Evolutionary conservation across 495 filamentous ascomycete species (phyloP).

Genomic region (Coniosporium apollinis): DNA sequence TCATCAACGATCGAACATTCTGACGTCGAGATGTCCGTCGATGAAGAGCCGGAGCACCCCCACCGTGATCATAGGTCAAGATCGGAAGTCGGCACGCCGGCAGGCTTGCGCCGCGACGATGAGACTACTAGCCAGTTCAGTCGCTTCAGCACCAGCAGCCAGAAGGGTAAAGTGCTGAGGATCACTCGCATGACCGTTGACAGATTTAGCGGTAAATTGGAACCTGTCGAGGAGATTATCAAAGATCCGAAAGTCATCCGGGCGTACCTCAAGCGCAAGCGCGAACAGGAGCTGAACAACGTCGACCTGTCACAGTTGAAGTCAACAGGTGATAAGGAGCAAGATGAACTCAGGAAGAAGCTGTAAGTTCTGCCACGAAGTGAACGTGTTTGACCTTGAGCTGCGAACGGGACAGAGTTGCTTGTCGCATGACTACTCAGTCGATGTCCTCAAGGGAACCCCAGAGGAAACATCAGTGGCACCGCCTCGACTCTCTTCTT

Average conservation of each 20-base stretch:
- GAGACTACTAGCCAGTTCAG: conserved; percentile 82
- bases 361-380: conserved; percentile 25
- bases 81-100: conserved; percentile 44
- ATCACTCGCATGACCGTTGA: conserved; percentile 53
- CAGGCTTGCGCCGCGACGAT: conserved; percentile 41
- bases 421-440: no score
- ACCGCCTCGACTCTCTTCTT: no score
- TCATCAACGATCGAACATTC: conserved; percentile 47
- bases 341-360: conserved; percentile 42
- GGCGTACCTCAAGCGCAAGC: conserved; percentile 39
- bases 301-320: conserved; percentile 38
- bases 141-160: conserved; percentile 50
- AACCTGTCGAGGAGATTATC: conserved; percentile 43
- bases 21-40: conserved; percentile 48
- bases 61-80: conserved; percentile 35
- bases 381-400: no score
- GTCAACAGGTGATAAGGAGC: conserved; percentile 62
- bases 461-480: no score
- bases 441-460: no score
- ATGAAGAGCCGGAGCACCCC: conserved; percentile 27
- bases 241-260: conserved; percentile 59
- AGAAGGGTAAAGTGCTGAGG: conserved; percentile 50
- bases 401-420: no score
- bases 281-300: conserved; percentile 30
- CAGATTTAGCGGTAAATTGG: conserved; percentile 43